Conservation (phyloP, 345 rosid genomes). For the Linum lewisii region DNA sequence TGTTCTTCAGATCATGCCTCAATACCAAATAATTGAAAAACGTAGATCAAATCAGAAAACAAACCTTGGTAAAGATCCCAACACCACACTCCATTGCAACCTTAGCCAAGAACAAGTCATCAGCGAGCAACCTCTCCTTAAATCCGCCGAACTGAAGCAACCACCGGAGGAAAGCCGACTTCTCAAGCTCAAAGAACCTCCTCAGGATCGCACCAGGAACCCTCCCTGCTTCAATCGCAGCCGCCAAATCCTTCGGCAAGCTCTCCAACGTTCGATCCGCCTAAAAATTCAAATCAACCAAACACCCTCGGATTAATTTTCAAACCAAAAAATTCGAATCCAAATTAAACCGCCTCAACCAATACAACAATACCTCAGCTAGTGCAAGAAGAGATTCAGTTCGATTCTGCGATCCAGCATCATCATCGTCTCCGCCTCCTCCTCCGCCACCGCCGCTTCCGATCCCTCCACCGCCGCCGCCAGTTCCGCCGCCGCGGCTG, state of each 20-base stretch:
- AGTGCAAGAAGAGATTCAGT: slow-evolving; percentile 37
- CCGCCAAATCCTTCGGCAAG: slow-evolving; percentile 71
- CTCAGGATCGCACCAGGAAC: slow-evolving; percentile 68
- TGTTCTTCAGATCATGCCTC: too few relatives aligned
- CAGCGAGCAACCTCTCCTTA: slow-evolving; percentile 79
- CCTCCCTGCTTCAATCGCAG: slow-evolving; percentile 66
- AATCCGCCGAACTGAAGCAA: slow-evolving; percentile 79
- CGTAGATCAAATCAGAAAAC: background rate
- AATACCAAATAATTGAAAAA: too few relatives aligned
- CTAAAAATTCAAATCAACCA: slow-evolving; percentile 4
- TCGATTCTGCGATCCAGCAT: slow-evolving; percentile 29
- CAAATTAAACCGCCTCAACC: too few relatives aligned
- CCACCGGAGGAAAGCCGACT: slow-evolving; percentile 58
- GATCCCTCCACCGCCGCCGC: slow-evolving; percentile 11
- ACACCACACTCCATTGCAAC: slow-evolving; percentile 87
- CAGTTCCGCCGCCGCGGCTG: slow-evolving; percentile 19
- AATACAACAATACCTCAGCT: slow-evolving; percentile 25
- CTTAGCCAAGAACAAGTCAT: slow-evolving; percentile 89
- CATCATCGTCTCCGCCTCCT: slow-evolving; percentile 17
- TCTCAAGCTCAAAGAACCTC: slow-evolving; percentile 64
- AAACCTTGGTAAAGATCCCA: slow-evolving; percentile 83
- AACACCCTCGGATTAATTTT: background rate
- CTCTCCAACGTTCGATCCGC: slow-evolving; percentile 50
- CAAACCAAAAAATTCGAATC: too few relatives aligned
- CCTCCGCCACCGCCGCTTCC: slow-evolving; percentile 15